Base-by-base conservation (phyloP, 805 yeast genomes). In the Saccharomycopsis oosterbeekiorum region DNA sequence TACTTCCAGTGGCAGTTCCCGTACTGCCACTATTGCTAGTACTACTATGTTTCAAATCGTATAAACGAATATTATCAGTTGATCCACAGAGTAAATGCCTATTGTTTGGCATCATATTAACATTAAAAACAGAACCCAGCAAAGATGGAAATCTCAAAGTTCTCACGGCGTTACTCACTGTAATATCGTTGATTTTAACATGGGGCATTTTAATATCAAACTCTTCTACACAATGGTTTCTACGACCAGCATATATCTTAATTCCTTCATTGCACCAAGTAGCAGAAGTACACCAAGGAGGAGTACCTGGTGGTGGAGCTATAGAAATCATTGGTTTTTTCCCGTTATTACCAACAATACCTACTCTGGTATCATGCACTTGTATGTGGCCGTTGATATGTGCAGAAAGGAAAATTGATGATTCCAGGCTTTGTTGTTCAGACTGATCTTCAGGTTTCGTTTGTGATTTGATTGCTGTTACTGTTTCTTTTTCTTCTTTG, bases 261-360 rank as follows among this genome's bases (percentile, higher is more conserved):
- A 88, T 85, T 11, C 99, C 99, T 68, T 86, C 85, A 58, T 77
- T 76, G 9, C 96, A 85, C 97, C 98, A 93, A 60, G 88, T 83
- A 0, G 97, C 83, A 8, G 89, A 81, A 80, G 87, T 84, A 71
- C 96, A 87, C 98, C 98, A 94, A 0, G 98, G 98, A 0, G 98
- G 97, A 0, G 86, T 80, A 1, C 82, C 83, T 10, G 79, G 74
- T 1, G 89, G 85, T n/a, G 53, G 53, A 21, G 53, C 53, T 47
- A 47, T 47, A 2, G 53, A 47, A 21, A 47, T 47, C 53, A 47
- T 54, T 15, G 57, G 57, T 17, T 61, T 67, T 11, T 62, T 65
- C 5, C 51, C 50, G 14, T 59, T 58, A 19, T n/a, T 36, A 17
- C 19, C 63, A 12, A 54, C 55, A 19, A 29, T 21, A 11, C 56